Evolutionary conservation across 1,139 yeast genomes (phyloP), one percentile per base, ranked within the genome.

Genomic region (Yamadazyma dushanensis): DNA sequence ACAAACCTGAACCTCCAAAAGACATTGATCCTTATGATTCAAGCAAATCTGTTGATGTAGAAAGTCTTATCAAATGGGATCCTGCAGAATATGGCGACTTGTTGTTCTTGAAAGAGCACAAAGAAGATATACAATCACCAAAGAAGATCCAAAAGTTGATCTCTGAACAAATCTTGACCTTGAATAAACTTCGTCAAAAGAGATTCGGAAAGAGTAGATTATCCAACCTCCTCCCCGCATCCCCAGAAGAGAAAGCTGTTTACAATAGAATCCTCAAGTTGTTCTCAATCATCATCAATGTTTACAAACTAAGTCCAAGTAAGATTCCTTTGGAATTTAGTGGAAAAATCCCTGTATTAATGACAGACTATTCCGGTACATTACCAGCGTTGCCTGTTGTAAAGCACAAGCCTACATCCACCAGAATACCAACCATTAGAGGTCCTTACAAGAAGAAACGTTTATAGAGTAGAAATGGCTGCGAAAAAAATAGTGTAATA

Each of bases 351-450:
- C 95, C 96, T 0, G 83, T 85, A 1, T 68, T 85, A 39, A 78
- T 80, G 52, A 76, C 82, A 14, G 87, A 83, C 47, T 89, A 85
- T 51, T 67, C 76, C 29, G 97, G 97, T 36, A 74, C 84, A 1
- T 70, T 89, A 51, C 97, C 96, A 1, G 88, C 88, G 0, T 73
- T 37, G 40, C 62, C 59, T 4, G 54, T 53, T 3, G 44, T 46
- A 26, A 52, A 51, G 35, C 32, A 36, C 13, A 58, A 56, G 36
- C 46, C 59, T 7, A 43, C 59, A 7, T 45, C 59, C 5, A 44
- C 59, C 8, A 59, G 76, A 38, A 56, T 70, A 37, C 70, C 74
- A 13, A 65, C 66, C 34, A 61, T 69, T 22, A 59, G 72, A 43
- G 66, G 70, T 7, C 66, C 73, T 4, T 61, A 63, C 47, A 61